These are phyloP conservation scores for Centella asiatica DNA, from an alignment of 129 eudicot species.

Conservation along the genomic window DNA sequence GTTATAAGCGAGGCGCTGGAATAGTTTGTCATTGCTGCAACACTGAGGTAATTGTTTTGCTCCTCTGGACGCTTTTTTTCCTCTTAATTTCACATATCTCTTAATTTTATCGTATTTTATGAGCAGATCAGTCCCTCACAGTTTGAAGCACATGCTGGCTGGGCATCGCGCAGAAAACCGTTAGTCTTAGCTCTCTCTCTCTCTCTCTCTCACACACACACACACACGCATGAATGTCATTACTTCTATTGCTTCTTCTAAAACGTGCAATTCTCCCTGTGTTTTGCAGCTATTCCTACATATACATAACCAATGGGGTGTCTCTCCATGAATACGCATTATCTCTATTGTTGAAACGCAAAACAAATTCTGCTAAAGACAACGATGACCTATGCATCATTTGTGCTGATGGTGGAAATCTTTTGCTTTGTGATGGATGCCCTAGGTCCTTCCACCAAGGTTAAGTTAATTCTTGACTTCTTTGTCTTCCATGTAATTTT, in stretches of 20 bases:
- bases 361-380: conserved; percentile 31
- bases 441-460: conserved; percentile 95
- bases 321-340: conserved; percentile 87
- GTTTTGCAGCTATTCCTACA: conserved; percentile 58
- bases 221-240: background rate
- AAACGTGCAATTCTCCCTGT: background rate
- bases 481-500: background rate
- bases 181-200: conserved; percentile 25
- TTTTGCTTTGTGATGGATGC: conserved; percentile 94
- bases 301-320: conserved; percentile 91
- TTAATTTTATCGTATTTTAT: conserved; percentile 9
- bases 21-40: conserved; percentile 76
- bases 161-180: conserved; percentile 91
- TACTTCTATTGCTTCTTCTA: background rate
- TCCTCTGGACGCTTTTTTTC: conserved; percentile 2
- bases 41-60: conserved; percentile 32
- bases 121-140: conserved; percentile 80
- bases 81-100: conserved; percentile 1
- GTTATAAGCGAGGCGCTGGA: conserved; percentile 70
- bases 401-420: conserved; percentile 92
- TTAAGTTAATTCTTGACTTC: conserved; percentile 5
- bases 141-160: conserved; percentile 97
- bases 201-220: background rate
- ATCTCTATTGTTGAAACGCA: conserved; percentile 38
- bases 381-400: conserved; percentile 83